A percentile compares a stretch with the other conserved stretches of the same genome.
These are phyloP conservation scores for Solanum pinnatisectum DNA, from an alignment of 257 asterid species.

Conservation along the genomic window DNA sequence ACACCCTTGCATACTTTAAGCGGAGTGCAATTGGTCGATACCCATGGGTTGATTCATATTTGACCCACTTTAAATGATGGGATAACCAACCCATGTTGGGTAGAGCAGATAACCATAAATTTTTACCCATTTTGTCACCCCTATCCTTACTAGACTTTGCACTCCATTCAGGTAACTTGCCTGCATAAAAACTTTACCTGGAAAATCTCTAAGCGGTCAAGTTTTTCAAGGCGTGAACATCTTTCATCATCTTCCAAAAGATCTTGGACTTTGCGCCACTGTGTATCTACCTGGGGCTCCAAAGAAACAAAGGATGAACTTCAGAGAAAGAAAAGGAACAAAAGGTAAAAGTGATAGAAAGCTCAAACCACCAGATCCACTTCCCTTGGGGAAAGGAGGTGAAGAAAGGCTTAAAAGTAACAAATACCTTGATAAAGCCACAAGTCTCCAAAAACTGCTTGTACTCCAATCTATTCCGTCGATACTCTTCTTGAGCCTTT, in stretches of 20 bases:
- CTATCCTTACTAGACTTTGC: not conserved
- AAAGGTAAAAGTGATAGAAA: not conserved
- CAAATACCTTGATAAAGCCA: constrained; percentile 66
- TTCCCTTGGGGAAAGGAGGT: not conserved
- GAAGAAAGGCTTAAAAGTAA: not conserved
- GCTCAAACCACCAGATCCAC: not conserved
- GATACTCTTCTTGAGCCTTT: constrained; percentile 85
- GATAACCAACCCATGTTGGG: not conserved
- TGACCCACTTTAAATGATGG: not conserved
- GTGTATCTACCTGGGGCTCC: constrained; percentile 71
- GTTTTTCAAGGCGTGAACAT: constrained; percentile 82
- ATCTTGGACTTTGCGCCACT: constrained; percentile 97
- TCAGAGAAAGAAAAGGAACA: not conserved
- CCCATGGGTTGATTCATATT: not conserved
- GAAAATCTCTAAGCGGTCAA: constrained; percentile 78
- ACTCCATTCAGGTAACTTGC: not conserved
- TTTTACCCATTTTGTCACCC: not conserved
- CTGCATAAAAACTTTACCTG: constrained; percentile 46
- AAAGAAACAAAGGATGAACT: not conserved
- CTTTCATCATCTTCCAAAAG: constrained; percentile 94
- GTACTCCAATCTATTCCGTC: constrained; percentile 59
- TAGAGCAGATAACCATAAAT: not conserved
- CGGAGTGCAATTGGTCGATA: not conserved
- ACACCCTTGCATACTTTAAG: not conserved
- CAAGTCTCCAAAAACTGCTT: constrained; percentile 83